Evolutionary conservation across 2,329 filamentous ascomycete genomes (phyloP), one percentile per base, ranked within the genome.

Genomic region (Cryphonectria radicalis): DNA sequence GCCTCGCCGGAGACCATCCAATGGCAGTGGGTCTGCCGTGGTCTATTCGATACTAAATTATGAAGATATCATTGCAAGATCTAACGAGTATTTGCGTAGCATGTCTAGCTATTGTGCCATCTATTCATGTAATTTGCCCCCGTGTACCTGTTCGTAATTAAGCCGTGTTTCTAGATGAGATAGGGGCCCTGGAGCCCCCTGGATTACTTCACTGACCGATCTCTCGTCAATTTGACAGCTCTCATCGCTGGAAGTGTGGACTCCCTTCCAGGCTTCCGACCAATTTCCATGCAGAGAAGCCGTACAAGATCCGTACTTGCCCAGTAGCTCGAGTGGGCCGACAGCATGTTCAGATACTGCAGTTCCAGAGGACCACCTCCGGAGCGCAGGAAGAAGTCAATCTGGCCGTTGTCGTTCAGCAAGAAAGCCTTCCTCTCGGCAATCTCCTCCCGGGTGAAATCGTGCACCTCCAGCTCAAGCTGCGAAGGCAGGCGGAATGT

Each of bases 321-420:
- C 96, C 96, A 99, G 80, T 99, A 99, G 79, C 93, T 95, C 70
- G 93, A 94, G 81, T 99, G 96, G 11, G 96, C 96, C 70, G 94
- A 93, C 69, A 99, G 83, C 96, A 99, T 99, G 75, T 97, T 98
- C 50, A 98, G 82, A 79, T 99, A 99, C 81, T 98, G 95, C 35
- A 98, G 94, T 81, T 97, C 96, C 50, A 99, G 84, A 4, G 95
- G 92, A 0, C 96, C 96, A 1, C 93, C 92, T 0, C 94, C 93
- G 10, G 93, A 94, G 65, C 90, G 90, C 65, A 99, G 83, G 76
- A 92, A 97, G 81, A 90, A 99, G 79, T 99, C 96, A 57, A 99
- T 91, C 81, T 99, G 96, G 0, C 95, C 95, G 75, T 98, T 98
- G 77, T 99, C 96, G 76, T 99, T 99, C 4, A 99, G 88, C 10